Base-by-base conservation (phyloP, 78 protist species). In the Dictyostelium citrinum region DNA sequence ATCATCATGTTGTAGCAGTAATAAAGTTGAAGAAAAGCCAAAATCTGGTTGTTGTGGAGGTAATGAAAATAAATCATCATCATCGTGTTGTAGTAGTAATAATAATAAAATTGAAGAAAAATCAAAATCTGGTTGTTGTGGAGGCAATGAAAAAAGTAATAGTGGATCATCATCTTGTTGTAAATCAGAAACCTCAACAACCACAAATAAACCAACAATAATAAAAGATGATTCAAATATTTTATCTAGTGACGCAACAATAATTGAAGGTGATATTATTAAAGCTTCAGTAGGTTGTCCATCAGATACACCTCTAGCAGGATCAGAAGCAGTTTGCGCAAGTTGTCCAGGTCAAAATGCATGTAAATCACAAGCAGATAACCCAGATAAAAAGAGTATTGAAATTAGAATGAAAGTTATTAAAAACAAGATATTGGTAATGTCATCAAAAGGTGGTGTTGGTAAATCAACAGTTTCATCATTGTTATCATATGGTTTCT, bases 401-500 rank as follows among this genome's bases (percentile, higher is more conserved):
- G 81, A 90, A 83, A 67, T 67, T 9, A 79, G 91, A 77, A 78
- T 81, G 90, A 83, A 51, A 88, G 94, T 24, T 11, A 84, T 55
- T 10, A 46, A 76, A 90, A 97, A 81, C 46, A 90, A 96, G 80
- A 41, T 99, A 20, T 97, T 99, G 22, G 98, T 99, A 33, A 91
- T 99, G 90, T 94, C 98, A 1, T 99, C 99, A 24, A 99, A 99
- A 55, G 99, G 99, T 22, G 99, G 99, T 29, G 90, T 86, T 72
- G 90, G 91, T 43, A 86, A 75, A 83, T 70, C 88, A 39, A 75
- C 83, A 51, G 82, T 75, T 31, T 41, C 93, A 49, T 83, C 90
- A 29, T 61, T 82, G 51, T 46, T 72, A 20, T 90, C 82, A 16
- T 76, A 64, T 71, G 83, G 60, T 6, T 75, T 83, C 7, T 24